Percentiles rank a stretch among this genome's conserved stretches.
Conservation (phyloP, 2,329 filamentous ascomycete genomes). For the Polychaeton citri region DNA sequence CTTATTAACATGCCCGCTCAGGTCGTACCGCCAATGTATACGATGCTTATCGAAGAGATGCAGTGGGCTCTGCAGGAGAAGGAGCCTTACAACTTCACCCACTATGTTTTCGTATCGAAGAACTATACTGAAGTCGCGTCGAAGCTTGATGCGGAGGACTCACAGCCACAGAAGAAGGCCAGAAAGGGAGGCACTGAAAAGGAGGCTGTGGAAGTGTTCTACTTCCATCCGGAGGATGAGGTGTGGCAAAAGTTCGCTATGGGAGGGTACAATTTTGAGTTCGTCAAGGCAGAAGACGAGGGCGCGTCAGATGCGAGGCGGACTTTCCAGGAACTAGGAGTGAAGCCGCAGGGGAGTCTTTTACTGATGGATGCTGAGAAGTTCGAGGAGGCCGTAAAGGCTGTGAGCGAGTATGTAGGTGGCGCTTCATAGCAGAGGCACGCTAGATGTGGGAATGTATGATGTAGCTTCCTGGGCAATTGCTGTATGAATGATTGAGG, state of each 20-base stretch:
- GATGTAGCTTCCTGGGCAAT: too few relatives aligned
- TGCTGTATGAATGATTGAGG: too few relatives aligned
- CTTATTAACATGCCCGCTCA: conserved; percentile 95
- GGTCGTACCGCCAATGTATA: conserved; percentile 85
- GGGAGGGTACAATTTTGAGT: conserved; percentile 59
- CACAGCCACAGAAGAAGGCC: conserved; percentile 50
- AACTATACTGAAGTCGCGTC: conserved; percentile 85
- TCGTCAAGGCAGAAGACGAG: conserved; percentile 65
- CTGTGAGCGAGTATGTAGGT: conserved; percentile 58
- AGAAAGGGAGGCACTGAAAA: conserved; percentile 37
- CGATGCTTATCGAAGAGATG: conserved; percentile 85
- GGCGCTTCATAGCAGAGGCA: background rate
- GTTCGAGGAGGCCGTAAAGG: conserved; percentile 64
- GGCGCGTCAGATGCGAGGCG: conserved; percentile 79
- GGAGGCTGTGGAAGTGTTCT: conserved; percentile 52
- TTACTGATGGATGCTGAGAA: conserved; percentile 72
- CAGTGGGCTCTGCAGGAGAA: conserved; percentile 76
- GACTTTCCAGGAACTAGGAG: conserved; percentile 85
- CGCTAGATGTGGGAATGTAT: background rate
- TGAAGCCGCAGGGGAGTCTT: conserved; percentile 71
- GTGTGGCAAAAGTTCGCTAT: conserved; percentile 63
- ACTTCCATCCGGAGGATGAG: conserved; percentile 95
- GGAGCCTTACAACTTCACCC: conserved; percentile 84
- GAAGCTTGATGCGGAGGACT: conserved; percentile 55
- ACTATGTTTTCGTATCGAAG: conserved; percentile 85